Percentiles rank a stretch among this genome's conserved stretches.
These are phyloP conservation scores for Penicillium sp. DNA, from an alignment of 2,329 filamentous ascomycete genomes.

Conservation along the genomic window DNA sequence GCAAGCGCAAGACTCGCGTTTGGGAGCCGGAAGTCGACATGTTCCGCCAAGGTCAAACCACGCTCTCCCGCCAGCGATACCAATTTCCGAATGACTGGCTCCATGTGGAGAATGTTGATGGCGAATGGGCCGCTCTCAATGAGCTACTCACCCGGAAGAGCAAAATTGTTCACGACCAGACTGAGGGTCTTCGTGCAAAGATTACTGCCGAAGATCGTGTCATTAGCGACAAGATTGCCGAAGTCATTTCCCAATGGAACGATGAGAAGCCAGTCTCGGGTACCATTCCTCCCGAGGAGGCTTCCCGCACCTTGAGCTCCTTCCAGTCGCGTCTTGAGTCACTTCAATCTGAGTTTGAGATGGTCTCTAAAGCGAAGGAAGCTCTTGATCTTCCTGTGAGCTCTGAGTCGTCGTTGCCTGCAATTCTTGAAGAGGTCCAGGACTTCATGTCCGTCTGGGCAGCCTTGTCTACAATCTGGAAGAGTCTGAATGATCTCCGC, in stretches of 20 bases:
- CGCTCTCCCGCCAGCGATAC: constrained; percentile 85
- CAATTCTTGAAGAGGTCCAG: constrained; percentile 90
- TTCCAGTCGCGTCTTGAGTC: constrained; percentile 85
- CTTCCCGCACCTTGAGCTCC: constrained; percentile 74
- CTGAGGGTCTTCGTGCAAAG: constrained; percentile 90
- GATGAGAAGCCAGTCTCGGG: constrained; percentile 97
- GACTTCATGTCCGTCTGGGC: constrained; percentile 99
- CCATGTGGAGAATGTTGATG: constrained; percentile 92
- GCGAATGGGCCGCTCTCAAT: constrained; percentile 90
- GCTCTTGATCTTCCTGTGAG: constrained; percentile 84
- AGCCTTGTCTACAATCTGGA: constrained; percentile 92
- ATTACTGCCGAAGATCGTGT: constrained; percentile 92
- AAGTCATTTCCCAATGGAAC: constrained; percentile 85
- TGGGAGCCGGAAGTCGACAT: constrained; percentile 97
- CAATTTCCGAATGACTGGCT: constrained; percentile 94
- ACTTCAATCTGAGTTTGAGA: constrained; percentile 83
- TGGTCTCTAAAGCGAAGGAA: constrained; percentile 96
- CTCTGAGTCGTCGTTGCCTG: constrained; percentile 76
- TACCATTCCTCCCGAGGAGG: constrained; percentile 84
- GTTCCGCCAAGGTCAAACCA: constrained; percentile 94
- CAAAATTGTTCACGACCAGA: constrained; percentile 95
- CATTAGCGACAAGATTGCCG: constrained; percentile 81
- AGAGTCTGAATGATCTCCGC: constrained; percentile 87
- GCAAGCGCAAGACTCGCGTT: constrained; percentile 86
- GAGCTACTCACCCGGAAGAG: constrained; percentile 89